Evolutionary conservation across 2,329 filamentous ascomycete species (phyloP).

Genomic region (Sarocladiaceae sp.): DNA sequence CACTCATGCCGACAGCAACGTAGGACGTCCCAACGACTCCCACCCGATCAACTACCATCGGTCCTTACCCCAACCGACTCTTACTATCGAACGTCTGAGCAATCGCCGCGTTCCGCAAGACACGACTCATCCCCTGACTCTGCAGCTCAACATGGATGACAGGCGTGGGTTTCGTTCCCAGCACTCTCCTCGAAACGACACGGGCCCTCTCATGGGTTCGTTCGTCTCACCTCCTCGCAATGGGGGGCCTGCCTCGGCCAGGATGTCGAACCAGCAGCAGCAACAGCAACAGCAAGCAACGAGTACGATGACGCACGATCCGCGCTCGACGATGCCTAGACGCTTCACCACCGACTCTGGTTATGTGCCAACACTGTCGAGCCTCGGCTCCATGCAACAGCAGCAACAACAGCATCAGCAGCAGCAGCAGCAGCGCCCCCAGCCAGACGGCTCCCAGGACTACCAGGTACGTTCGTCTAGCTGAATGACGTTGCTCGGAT

Average conservation of each 20-base stretch:
- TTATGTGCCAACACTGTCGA: constrained; percentile 71
- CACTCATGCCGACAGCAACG: constrained; percentile 1
- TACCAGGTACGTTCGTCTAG: constrained; percentile 26
- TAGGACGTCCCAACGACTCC: constrained; percentile 2
- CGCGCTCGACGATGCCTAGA: constrained; percentile 74
- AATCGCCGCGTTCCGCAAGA: not conserved
- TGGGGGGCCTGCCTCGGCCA: constrained; percentile 33
- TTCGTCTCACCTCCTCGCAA: constrained; percentile 73
- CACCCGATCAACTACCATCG: not conserved
- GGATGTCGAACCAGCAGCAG: constrained; percentile 51
- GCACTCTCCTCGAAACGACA: constrained; percentile 73
- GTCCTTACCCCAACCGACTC: not conserved
- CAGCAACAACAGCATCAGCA: too few species aligned
- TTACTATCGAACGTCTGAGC: not conserved
- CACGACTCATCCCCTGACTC: not conserved
- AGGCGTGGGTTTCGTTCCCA: constrained; percentile 61
- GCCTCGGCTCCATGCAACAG: constrained; percentile 46
- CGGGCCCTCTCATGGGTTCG: constrained; percentile 27
- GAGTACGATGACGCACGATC: constrained; percentile 52
- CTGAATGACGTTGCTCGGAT: not conserved
- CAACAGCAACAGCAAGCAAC: constrained; percentile 48
- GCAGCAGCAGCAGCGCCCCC: too few species aligned
- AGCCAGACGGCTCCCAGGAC: constrained; percentile 43
- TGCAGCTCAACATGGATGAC: constrained; percentile 6
- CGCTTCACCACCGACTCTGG: constrained; percentile 92